These are phyloP conservation scores for Pyrenopolyporus hunteri DNA, from an alignment of 495 filamentous ascomycete genomes.

Conservation along the genomic window DNA sequence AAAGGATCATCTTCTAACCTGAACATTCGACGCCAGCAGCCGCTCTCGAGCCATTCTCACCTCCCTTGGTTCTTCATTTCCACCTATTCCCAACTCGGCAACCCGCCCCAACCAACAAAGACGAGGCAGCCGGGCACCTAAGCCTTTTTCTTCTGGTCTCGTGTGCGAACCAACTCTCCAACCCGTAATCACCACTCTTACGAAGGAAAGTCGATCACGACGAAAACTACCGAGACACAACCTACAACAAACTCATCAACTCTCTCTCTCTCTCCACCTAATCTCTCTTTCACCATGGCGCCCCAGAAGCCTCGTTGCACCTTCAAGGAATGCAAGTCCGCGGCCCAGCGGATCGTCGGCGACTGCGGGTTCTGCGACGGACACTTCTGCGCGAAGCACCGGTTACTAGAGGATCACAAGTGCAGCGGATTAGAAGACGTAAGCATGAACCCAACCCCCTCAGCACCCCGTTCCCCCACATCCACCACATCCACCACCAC, in stretches of 20 bases:
- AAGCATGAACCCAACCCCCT: slow-evolving; percentile 45
- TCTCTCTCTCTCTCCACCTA: too few species aligned
- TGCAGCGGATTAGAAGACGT: slow-evolving; percentile 92
- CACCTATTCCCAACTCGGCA: slow-evolving; percentile 40
- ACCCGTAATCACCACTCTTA: neutral
- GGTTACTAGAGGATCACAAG: slow-evolving; percentile 90
- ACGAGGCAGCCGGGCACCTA: slow-evolving; percentile 11
- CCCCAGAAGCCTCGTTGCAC: slow-evolving; percentile 85
- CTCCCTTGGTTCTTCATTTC: slow-evolving; percentile 31
- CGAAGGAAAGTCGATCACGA: too few species aligned
- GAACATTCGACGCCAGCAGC: slow-evolving; percentile 4
- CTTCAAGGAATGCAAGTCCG: slow-evolving; percentile 84
- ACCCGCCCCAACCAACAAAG: slow-evolving; percentile 25
- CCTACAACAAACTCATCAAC: too few species aligned
- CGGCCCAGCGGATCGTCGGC: slow-evolving; percentile 88
- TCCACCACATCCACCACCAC: neutral
- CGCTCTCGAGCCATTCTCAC: slow-evolving; percentile 39
- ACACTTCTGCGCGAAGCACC: slow-evolving; percentile 92
- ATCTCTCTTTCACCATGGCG: slow-evolving; percentile 61
- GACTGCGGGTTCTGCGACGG: slow-evolving; percentile 95
- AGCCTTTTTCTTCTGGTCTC: neutral
- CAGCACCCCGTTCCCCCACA: neutral
- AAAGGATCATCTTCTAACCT: slow-evolving; percentile 30
- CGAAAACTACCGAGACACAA: neutral
- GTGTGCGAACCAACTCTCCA: too few species aligned